Evolutionary conservation across 2,329 filamentous ascomycete species (phyloP).

Genomic region (Magnaporthales sp.): DNA sequence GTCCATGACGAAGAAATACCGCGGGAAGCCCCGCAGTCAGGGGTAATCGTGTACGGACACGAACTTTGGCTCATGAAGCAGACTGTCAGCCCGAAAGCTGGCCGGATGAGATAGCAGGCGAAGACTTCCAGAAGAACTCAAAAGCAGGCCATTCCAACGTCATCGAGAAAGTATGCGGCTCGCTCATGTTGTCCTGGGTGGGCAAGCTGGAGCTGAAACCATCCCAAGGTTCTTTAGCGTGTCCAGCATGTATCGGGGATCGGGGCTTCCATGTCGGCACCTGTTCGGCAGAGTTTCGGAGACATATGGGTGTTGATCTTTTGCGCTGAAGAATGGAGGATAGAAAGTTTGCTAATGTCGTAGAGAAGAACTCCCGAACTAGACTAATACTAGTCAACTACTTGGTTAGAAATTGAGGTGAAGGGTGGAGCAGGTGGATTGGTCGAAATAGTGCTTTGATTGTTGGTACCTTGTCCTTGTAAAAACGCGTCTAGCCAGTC

Average conservation of each 20-base stretch:
- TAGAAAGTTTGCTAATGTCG: neutral
- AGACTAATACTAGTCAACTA: neutral
- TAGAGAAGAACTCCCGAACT: neutral
- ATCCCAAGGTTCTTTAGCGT: neutral
- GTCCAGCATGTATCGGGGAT: neutral
- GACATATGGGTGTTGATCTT: neutral
- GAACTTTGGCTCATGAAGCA: neutral
- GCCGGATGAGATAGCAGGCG: neutral
- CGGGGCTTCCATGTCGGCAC: neutral
- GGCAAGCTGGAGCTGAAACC: neutral
- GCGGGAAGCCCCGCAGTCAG: neutral
- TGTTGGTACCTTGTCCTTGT: neutral
- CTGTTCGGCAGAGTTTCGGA: neutral
- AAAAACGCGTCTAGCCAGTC: neutral
- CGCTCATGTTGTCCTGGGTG: neutral
- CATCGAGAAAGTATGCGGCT: neutral
- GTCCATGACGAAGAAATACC: neutral
- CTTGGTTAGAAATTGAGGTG: neutral
- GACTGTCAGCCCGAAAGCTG: neutral
- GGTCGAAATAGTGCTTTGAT: neutral
- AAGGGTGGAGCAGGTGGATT: neutral
- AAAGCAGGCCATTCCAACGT: neutral
- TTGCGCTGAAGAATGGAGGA: neutral
- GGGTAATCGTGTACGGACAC: neutral
- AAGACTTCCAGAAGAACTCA: neutral